Percentiles rank a stretch among this genome's conserved stretches.
Evolutionary conservation across 192 early-diverging fungal genomes (phyloP).

Genomic region (Coemansia sp.): DNA sequence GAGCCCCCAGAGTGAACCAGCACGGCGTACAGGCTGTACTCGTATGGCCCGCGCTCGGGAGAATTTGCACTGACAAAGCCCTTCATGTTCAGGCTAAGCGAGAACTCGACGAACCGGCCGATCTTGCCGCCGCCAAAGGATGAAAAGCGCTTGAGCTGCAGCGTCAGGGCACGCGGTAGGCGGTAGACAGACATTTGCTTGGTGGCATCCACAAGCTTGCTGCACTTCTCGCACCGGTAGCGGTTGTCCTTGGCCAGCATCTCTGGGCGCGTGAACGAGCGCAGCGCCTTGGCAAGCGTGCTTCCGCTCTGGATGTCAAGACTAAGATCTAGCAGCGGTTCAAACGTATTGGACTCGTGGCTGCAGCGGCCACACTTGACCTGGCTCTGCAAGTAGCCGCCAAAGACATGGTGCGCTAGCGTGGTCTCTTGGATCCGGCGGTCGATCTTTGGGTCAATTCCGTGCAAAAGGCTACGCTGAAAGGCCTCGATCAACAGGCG

Average conservation of each 20-base stretch:
- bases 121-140: constrained; percentile 66
- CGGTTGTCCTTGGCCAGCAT: constrained; percentile 62
- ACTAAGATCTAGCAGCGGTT: constrained; percentile 72
- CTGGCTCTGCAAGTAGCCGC: constrained; percentile 75
- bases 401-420: constrained; percentile 76
- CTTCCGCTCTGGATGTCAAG: constrained; percentile 69
- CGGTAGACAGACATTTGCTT: constrained; percentile 78
- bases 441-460: constrained; percentile 62
- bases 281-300: constrained; percentile 64
- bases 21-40: constrained; percentile 73
- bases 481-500: constrained; percentile 66
- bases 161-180: constrained; percentile 64
- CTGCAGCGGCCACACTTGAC: constrained; percentile 72
- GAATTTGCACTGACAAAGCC: constrained; percentile 49
- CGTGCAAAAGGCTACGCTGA: constrained; percentile 60
- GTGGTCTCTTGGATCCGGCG: constrained; percentile 73
- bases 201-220: constrained; percentile 67
- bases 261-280: constrained; percentile 71
- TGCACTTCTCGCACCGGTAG: constrained; percentile 83
- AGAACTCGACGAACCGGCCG: constrained; percentile 59
- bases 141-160: constrained; percentile 88
- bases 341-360: constrained; percentile 71
- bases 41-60: constrained; percentile 49
- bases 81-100: constrained; percentile 60
- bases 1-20: constrained; percentile 74